Evolutionary conservation across 768 basidiomycete species (phyloP), one percentile per base, ranked within the genome.

Genomic region (Hydnum rufescens): DNA sequence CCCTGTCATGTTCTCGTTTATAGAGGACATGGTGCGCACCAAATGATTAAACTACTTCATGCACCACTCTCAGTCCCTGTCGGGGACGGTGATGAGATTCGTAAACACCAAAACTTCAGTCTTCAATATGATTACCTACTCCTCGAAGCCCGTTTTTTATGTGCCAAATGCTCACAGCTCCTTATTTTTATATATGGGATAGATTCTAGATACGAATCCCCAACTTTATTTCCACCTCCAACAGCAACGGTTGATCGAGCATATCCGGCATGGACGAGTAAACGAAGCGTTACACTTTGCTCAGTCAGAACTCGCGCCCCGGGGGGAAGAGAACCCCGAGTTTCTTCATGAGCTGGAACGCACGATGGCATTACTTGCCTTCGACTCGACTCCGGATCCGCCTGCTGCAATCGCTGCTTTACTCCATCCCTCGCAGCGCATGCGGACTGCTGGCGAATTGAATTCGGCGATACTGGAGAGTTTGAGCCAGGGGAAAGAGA

Each of bases 181-280:
- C 48, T 25, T 13, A 23, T 31, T 61, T 53, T 54, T n/a, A n/a
- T n/a, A n/a, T n/a, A n/a, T n/a, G n/a, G 50, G 60, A 58, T 65
- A 99, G 95, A 95, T 99, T 61, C 73, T 99, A 62, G 95, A 99
- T 65, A 88, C 84, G 32, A 93, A 96, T 64, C 86, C 88, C 4
- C 77, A 78, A 6, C 68, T 99, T 50, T 92, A 92, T 64, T 99
- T 99, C 66, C 87, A 86, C 60, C 74, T 99, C 6, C 89, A 96
- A 59, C 90, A 96, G 57, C 89, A 95, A 65, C 87, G 82, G 60
- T 70, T 99, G 34, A 97, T 97, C 63, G 95, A 99, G 65, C 79
- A 75, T 58, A 95, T 97, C 58, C 83, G 92, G 1, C 75, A 80
- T 50, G 82, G 83, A 32, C 74, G 75, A 28, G 76, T 89, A 55